Base-by-base conservation (phyloP, 2,329 filamentous ascomycete species). In the Raffaelea arxii region DNA sequence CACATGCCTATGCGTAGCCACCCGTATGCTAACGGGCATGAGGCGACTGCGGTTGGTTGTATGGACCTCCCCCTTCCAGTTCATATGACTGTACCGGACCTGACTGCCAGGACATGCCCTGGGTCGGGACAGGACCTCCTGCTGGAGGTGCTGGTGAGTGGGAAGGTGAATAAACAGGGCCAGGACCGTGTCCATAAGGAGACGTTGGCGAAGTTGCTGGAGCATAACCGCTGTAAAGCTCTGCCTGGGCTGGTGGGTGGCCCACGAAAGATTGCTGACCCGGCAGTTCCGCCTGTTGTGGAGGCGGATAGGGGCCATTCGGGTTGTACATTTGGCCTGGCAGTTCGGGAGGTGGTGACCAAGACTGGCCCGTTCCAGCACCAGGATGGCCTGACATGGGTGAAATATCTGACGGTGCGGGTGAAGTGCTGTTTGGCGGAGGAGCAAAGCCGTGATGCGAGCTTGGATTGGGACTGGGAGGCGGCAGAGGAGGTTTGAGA, bases 401-500 rank as follows among this genome's bases (percentile, higher is more conserved):
- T 19, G 59, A 59, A 19, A 59, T 39, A 48, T 48, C 10, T 42
- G 49, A 6, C 27, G 9, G 27, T 9, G 9, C 27, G 27, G 9
- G 27, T 9, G 9, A 9, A 16, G 9, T 30, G 27, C 16, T 30
- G 27, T 30, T 30, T n/a, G n/a, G n/a, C n/a, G n/a, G 48, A 50
- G 27, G 44, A 36, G 40, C 27, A 46, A 51, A 23, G 41, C 43
- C 45, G 36, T 60, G 57, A 27, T 55, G 51, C 4, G 51, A 52
- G 47, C 59, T 62, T 5, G 56, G 53, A 22, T 55, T 55, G 11
- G 60, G 63, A 46, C 59, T 64, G 18, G 57, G 51, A 2, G 59
- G 55, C 4, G 56, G 56, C 3, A 49, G 38, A 10, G 48, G 44
- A n/a, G 44, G 35, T 16, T 46, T 41, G 19, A 30, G n/a, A 23